Evolutionary conservation across 306 rosid genomes (phyloP), one percentile per base, ranked within the genome.

Genomic region (Quercus suber): DNA sequence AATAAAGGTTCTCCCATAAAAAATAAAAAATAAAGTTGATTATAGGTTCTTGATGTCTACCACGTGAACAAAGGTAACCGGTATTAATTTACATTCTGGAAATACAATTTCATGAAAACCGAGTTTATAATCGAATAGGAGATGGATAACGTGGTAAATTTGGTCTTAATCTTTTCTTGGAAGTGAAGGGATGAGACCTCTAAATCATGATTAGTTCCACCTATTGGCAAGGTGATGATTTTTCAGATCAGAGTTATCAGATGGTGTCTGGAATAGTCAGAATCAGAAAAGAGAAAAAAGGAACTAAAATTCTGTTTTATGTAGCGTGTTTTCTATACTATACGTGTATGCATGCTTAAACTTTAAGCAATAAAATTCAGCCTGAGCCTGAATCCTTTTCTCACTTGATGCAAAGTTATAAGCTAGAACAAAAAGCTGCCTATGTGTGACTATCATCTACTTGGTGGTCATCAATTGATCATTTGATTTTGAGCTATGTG

Each of bases 101-200:
- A 5, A 64, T 4, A 7, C 30, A 64, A 64, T 30, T 17, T 30
- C 70, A 1, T 64, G 21, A 15, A 15, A 64, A 37, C n/a, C n/a
- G 4, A 27, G 30, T 1, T 17, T 6, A 64, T 14, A 64, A 25
- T 20, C 6, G 70, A 64, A 28, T 10, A 64, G 70, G 70, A 64
- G 3, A 20, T 31, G 55, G 45, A 64, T 56, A 52, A 18, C 6
- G 28, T 67, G 56, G 76, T 76, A 35, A 72, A 28, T 57, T 76
- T 21, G 56, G n/a, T 23, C 52, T 23, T 69, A 69, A 58, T 69
- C 76, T 74, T 89, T 87, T 89, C 93, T 84, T 90, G 80, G 61
- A 3, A 84, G 69, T 84, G 84, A 88, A 88, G 87, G 86, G 82
- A 86, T 69, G 61, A 55, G 69, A 52, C 59, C 35, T 35, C 6